Percentiles rank a stretch among this genome's conserved stretches.
These are phyloP conservation scores for Talaromyces verruculosus DNA, from an alignment of 2,329 filamentous ascomycete genomes.

Conservation along the genomic window DNA sequence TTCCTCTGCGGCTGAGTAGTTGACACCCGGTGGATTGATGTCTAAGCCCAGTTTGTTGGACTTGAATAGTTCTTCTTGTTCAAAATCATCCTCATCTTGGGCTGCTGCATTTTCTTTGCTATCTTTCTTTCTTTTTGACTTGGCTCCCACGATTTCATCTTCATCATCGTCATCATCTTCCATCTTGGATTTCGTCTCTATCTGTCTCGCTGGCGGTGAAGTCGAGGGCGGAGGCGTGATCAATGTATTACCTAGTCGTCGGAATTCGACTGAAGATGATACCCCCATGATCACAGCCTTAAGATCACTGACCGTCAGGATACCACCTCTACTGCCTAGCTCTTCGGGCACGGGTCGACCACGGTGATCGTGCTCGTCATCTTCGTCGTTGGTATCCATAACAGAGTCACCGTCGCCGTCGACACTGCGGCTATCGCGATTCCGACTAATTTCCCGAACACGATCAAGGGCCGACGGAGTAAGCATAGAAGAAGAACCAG, in stretches of 20 bases:
- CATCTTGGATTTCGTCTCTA: neutral
- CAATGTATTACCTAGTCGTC: slow-evolving; percentile 42
- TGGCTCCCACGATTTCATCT: slow-evolving; percentile 6
- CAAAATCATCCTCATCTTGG: neutral
- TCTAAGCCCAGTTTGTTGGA: slow-evolving; percentile 33
- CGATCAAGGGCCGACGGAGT: slow-evolving; percentile 22
- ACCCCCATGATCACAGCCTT: slow-evolving; percentile 42
- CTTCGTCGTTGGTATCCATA: slow-evolving; percentile 30
- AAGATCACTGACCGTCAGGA: slow-evolving; percentile 44
- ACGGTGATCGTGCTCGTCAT: slow-evolving; percentile 28
- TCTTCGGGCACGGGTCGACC: slow-evolving; percentile 29
- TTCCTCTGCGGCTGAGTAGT: slow-evolving; percentile 41
- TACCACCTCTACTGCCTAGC: slow-evolving; percentile 45
- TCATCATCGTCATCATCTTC: slow-evolving; percentile 16
- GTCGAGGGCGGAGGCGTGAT: slow-evolving; percentile 32
- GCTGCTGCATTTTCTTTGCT: neutral
- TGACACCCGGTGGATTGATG: slow-evolving; percentile 30
- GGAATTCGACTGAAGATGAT: slow-evolving; percentile 42
- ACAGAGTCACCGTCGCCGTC: slow-evolving; percentile 31
- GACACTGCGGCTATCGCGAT: slow-evolving; percentile 28
- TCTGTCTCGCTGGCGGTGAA: slow-evolving; percentile 7
- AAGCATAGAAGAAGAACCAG: slow-evolving; percentile 13
- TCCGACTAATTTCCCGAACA: slow-evolving; percentile 24
- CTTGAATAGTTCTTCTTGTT: slow-evolving; percentile 18
- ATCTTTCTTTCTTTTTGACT: slow-evolving; percentile 5